Base-by-base conservation (phyloP, 2,329 filamentous ascomycete genomes). In the Penicillium concentricum region DNA sequence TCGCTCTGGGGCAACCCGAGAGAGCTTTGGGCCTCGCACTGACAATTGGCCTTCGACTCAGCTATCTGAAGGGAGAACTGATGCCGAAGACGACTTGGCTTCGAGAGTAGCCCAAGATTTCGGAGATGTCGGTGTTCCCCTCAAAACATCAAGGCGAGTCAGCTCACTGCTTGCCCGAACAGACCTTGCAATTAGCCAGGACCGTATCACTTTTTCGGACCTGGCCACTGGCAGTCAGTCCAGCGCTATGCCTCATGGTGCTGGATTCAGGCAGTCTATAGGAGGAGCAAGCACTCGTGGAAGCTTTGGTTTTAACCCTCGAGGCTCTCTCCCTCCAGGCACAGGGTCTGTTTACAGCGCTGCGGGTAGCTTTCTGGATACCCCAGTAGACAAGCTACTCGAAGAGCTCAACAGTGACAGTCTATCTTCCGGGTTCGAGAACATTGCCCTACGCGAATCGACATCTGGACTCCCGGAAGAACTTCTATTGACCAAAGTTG, bases 151-250 rank as follows among this genome's bases (percentile, higher is more conserved):
- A n/a, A 86, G 94, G 42, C 85, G 94, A 49, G 89, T 97, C 26
- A 99, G 94, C 77, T 97, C 93, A 16, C 84, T 96, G 76, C 81
- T 97, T 51, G 92, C 92, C 16, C 84, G 93, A 67, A 89, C 90
- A 32, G 93, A 97, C 70, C 79, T 97, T 20, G 93, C 91, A 0
- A 88, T 90, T 10, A 94, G 88, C 16, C 90, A 93, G 62, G 92
- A 96, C 64, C 84, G 90, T 66, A 82, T 87, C 1, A 83, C 87
- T n/a, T 95, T 96, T 69, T 83, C 87, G 28, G 92, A 96, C 47
- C 84, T 87, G 58, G 82, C 84, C 16, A 78, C 79, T 52, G 79
- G 76, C 64, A 76, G 66, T 49, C 74, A 76, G 57, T 65, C 68
- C 15, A 71, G 57, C 43, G 56, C 67, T 16, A 58, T 69, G 41